A percentile compares a stretch with the other conserved stretches of the same genome.
These are phyloP conservation scores for Globisporangium carolinianum DNA, from an alignment of 352 stramenopile genomes.

Conservation along the genomic window DNA sequence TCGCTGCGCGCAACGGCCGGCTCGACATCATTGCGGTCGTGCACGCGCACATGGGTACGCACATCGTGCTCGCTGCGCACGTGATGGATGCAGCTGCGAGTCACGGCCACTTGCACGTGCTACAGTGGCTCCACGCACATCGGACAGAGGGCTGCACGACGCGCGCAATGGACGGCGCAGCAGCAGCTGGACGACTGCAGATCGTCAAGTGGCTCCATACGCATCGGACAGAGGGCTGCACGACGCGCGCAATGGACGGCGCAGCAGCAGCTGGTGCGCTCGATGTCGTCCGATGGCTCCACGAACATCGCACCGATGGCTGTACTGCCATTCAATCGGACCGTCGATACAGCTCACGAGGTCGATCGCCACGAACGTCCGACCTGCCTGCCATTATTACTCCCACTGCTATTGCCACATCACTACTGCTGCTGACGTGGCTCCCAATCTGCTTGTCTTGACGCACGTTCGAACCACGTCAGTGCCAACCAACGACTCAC, in stretches of 20 bases:
- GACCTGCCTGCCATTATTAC: too few species aligned
- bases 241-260: slow-evolving; percentile 6
- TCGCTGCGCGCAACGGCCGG: background rate
- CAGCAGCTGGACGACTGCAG: background rate
- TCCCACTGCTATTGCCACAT: too few species aligned
- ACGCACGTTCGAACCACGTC: background rate
- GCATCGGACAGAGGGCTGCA: slow-evolving; percentile 3
- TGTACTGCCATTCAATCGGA: background rate
- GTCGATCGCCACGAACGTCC: too few species aligned
- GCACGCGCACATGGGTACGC: background rate
- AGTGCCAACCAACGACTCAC: background rate
- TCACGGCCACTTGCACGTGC: slow-evolving; percentile 1
- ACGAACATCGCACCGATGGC: slow-evolving; percentile 11
- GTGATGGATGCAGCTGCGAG: slow-evolving; percentile 7
- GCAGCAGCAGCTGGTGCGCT: slow-evolving; percentile 2
- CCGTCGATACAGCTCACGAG: too few species aligned
- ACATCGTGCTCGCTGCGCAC: background rate
- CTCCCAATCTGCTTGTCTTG: too few species aligned
- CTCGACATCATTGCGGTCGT: slow-evolving; percentile 6
- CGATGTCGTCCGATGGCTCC: slow-evolving; percentile 9
- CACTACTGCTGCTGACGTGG: too few species aligned
- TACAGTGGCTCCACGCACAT: slow-evolving; percentile 8
- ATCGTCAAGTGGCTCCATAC: slow-evolving; percentile 12
- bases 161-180: slow-evolving; percentile 8
- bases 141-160: slow-evolving; percentile 7